A percentile compares a stretch with the other conserved stretches of the same genome.
phyloP scores from a whole-genome alignment of 2,329 filamentous ascomycete genomes.

The Trichoderma arundinaceum region DNA sequence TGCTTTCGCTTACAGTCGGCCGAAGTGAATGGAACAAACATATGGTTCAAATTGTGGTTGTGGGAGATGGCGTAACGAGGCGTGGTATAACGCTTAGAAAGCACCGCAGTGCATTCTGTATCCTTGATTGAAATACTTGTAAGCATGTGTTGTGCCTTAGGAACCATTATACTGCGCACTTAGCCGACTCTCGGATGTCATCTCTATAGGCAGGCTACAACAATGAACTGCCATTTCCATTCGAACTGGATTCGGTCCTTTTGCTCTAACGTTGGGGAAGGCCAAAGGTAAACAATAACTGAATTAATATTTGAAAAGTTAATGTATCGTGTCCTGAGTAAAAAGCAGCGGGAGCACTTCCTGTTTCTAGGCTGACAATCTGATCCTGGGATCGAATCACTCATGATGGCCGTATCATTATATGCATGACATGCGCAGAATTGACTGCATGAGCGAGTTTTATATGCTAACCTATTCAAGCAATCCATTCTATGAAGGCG shows the following conservation, averaged over 20 bases:
- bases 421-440: background rate
- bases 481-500: background rate
- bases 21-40: background rate
- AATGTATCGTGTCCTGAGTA: too few species aligned
- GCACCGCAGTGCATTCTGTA: too few species aligned
- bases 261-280: background rate
- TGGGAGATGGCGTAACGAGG: too few species aligned
- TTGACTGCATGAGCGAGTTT: background rate
- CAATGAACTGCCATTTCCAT: background rate
- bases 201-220: background rate
- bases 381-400: background rate
- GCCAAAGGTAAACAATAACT: background rate
- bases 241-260: background rate
- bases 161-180: background rate
- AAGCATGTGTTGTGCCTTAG: too few species aligned
- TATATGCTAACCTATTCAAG: background rate
- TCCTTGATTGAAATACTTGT: too few species aligned
- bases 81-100: too few species aligned
- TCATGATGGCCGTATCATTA: background rate
- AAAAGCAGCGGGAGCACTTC: too few species aligned
- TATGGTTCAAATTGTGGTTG: background rate
- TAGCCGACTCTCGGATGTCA: background rate
- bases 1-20: background rate
- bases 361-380: background rate
- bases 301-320: background rate